A percentile compares a stretch with the other conserved stretches of the same genome.
These are phyloP conservation scores for Ganoderma multipileum DNA, from an alignment of 1,284 basidiomycete genomes.

Conservation along the genomic window DNA sequence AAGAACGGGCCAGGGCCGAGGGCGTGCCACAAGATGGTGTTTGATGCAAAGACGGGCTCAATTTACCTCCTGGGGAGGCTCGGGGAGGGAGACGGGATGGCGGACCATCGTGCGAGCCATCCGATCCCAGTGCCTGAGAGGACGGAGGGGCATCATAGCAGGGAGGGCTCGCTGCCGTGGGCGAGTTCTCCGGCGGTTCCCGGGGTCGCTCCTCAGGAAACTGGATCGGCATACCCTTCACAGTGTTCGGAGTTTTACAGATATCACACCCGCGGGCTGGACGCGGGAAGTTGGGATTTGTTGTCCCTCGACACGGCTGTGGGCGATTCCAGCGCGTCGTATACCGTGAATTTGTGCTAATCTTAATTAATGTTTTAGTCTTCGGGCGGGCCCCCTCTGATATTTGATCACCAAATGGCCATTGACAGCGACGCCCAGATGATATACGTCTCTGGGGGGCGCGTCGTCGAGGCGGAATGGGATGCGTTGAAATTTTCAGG, in stretches of 20 bases:
- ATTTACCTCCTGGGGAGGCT: constrained; percentile 78
- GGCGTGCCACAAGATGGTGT: constrained; percentile 86
- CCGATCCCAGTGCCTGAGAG: neutral
- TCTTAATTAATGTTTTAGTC: constrained; percentile 43
- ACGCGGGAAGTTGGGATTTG: constrained; percentile 71
- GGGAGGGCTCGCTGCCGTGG: constrained; percentile 10
- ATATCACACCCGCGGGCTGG: constrained; percentile 67
- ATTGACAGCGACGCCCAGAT: constrained; percentile 77
- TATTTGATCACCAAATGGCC: constrained; percentile 85
- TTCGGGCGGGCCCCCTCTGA: constrained; percentile 73
- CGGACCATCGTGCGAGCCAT: constrained; percentile 14
- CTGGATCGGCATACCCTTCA: constrained; percentile 26
- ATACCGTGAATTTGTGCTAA: neutral
- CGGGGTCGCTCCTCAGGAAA: neutral
- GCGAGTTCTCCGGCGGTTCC: neutral
- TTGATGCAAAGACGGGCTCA: constrained; percentile 71
- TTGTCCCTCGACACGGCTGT: constrained; percentile 70
- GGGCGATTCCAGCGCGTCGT: constrained; percentile 32
- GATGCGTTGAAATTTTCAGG: constrained; percentile 67
- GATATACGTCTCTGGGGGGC: constrained; percentile 82
- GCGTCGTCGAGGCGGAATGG: constrained; percentile 71
- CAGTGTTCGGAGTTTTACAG: constrained; percentile 73
- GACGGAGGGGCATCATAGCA: constrained; percentile 5
- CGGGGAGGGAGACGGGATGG: constrained; percentile 50
- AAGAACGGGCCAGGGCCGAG: constrained; percentile 73